Percentiles rank a stretch among this genome's conserved stretches.
Evolutionary conservation across 129 eudicot genomes (phyloP).

Genomic region (Flaveria linearis): DNA sequence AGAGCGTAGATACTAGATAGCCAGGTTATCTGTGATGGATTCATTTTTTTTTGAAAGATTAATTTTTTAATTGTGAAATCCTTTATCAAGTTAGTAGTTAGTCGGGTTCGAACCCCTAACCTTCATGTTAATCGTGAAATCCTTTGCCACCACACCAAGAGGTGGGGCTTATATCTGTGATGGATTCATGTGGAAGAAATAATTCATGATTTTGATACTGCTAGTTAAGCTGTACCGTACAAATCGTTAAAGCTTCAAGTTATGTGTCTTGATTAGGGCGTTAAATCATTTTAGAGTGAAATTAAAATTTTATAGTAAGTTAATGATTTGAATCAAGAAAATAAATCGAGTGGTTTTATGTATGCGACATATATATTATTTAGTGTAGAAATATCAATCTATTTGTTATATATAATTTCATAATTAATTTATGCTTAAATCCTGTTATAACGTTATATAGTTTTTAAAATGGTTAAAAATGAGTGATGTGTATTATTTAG

Average conservation of each 20-base stretch:
- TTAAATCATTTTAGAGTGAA: background rate
- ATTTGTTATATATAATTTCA: too few relatives aligned
- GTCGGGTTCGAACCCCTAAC: too few relatives aligned
- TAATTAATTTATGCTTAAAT: too few relatives aligned
- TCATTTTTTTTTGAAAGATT: too few relatives aligned
- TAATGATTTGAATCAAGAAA: background rate
- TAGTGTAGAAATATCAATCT: too few relatives aligned
- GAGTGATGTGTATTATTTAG: background rate
- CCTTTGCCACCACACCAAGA: too few relatives aligned
- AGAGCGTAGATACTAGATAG: background rate
- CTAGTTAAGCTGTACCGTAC: background rate
- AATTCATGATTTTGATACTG: constrained; percentile 8
- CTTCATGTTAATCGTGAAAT: too few relatives aligned
- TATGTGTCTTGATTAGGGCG: background rate
- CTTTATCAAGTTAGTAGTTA: too few relatives aligned
- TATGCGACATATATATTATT: too few relatives aligned
- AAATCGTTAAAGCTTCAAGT: background rate
- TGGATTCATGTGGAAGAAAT: background rate
- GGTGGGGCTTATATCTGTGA: too few relatives aligned
- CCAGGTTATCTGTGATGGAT: background rate
- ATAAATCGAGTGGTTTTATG: background rate
- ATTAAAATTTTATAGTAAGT: background rate
- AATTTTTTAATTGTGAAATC: too few relatives aligned
- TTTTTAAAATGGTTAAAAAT: background rate
- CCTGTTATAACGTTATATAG: too few relatives aligned